Percentiles rank a stretch among this genome's conserved stretches.
Conservation (phyloP, 2,329 filamentous ascomycete genomes). For the Colletotrichum godetiae region DNA sequence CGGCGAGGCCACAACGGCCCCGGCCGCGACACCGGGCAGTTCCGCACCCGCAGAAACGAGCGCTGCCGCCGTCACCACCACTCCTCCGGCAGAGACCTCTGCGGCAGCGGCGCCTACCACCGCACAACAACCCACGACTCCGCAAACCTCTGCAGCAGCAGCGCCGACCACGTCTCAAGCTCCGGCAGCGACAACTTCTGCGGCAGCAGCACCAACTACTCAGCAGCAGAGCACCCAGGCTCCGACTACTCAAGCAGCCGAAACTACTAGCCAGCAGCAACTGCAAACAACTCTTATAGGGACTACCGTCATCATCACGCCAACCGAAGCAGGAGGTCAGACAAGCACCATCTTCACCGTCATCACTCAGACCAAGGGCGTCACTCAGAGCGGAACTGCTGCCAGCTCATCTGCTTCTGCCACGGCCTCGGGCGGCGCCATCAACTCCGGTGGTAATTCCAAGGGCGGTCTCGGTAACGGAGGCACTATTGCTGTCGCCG, state of each 20-base stretch:
- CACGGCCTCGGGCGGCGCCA: constrained; percentile 42
- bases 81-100: constrained; percentile 26
- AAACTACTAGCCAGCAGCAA: background rate
- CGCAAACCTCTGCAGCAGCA: constrained; percentile 30
- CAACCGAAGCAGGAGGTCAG: constrained; percentile 30
- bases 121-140: constrained; percentile 23
- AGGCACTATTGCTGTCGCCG: constrained; percentile 88
- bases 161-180: constrained; percentile 35
- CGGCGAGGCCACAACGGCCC: constrained; percentile 33
- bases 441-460: constrained; percentile 41
- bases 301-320: constrained; percentile 28
- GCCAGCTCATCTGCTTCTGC: constrained; percentile 42
- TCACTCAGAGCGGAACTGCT: background rate
- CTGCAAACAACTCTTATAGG: background rate
- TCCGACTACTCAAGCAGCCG: background rate
- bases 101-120: constrained; percentile 33
- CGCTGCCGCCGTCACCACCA: constrained; percentile 10
- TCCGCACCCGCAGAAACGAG: constrained; percentile 11
- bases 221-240: constrained; percentile 8
- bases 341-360: constrained; percentile 40
- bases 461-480: constrained; percentile 65
- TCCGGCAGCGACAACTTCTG: constrained; percentile 26
- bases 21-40: constrained; percentile 17
- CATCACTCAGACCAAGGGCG: constrained; percentile 37
- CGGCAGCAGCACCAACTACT: constrained; percentile 21